Evolutionary conservation across 2,329 filamentous ascomycete genomes (phyloP).

Genomic region (Coleophoma crateriformis): DNA sequence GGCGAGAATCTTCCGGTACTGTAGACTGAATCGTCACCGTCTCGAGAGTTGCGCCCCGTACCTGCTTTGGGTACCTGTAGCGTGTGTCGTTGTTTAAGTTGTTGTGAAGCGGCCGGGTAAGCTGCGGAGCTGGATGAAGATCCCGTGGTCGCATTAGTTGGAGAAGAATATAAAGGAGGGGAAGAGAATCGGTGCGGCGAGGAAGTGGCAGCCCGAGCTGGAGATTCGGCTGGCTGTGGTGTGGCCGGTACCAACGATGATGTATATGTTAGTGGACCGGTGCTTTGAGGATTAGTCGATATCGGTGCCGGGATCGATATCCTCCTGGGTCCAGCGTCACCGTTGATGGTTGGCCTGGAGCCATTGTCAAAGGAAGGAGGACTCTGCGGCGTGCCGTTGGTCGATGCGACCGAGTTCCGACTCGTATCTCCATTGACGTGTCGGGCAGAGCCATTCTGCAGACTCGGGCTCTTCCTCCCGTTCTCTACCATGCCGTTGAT

Average conservation of each 20-base stretch:
- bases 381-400: constrained; percentile 19
- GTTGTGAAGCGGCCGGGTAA: constrained; percentile 48
- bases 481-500: constrained; percentile 19
- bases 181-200: constrained; percentile 58
- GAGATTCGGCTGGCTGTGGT: constrained; percentile 15
- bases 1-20: constrained; percentile 81
- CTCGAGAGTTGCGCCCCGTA: constrained; percentile 65
- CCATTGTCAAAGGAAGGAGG: constrained; percentile 6
- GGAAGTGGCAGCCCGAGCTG: constrained; percentile 21
- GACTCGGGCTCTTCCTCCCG: constrained; percentile 22
- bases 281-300: constrained; percentile 23
- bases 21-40: constrained; percentile 62
- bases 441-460: constrained; percentile 18
- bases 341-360: constrained; percentile 14
- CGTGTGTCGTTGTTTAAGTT: constrained; percentile 77
- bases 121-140: constrained; percentile 26
- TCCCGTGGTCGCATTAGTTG: constrained; percentile 46
- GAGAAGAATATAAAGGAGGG: constrained; percentile 51
- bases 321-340: constrained; percentile 16
- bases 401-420: constrained; percentile 18
- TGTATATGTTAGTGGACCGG: constrained; percentile 25
- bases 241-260: constrained; percentile 22
- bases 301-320: constrained; percentile 15
- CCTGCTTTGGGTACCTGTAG: constrained; percentile 74
- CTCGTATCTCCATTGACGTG: constrained; percentile 17